These are phyloP conservation scores for Schwanniomyces yamadae DNA, from an alignment of 805 yeast genomes.

Conservation along the genomic window DNA sequence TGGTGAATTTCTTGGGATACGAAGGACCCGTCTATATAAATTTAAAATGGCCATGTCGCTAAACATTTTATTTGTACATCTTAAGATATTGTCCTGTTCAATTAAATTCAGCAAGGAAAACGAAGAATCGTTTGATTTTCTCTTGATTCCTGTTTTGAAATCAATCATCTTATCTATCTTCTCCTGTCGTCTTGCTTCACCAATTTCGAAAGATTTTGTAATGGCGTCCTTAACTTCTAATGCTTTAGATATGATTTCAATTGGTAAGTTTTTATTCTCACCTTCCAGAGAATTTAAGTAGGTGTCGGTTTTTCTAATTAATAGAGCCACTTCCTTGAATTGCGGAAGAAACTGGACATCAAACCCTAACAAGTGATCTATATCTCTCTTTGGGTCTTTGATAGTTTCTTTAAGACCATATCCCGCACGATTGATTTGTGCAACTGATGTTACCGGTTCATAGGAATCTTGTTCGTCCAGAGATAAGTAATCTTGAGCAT, in stretches of 20 bases:
- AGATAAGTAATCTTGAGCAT: conserved; percentile 30
- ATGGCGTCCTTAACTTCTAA: conserved; percentile 27
- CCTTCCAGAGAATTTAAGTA: conserved; percentile 11
- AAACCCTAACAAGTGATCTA: conserved; percentile 66
- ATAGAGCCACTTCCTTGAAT: conserved; percentile 47
- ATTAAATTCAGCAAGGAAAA: conserved; percentile 20
- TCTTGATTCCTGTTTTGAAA: conserved; percentile 6
- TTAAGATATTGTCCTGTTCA: conserved; percentile 32
- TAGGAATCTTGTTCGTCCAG: conserved; percentile 13
- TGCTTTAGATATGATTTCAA: conserved; percentile 19
- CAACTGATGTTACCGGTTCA: conserved; percentile 21
- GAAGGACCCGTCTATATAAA: conserved; percentile 54
- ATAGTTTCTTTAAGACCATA: conserved; percentile 2
- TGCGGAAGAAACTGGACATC: conserved; percentile 61
- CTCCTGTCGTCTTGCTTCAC: conserved; percentile 26
- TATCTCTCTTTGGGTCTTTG: conserved; percentile 36
- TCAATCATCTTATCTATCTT: conserved; percentile 20
- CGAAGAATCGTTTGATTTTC: conserved; percentile 11
- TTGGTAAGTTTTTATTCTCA: conserved; percentile 13
- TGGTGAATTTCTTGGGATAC: conserved; percentile 43
- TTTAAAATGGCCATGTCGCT: conserved; percentile 55
- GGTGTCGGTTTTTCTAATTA: conserved; percentile 29
- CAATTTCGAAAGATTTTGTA: conserved; percentile 18
- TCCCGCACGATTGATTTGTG: conserved; percentile 18
- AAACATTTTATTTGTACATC: conserved; percentile 53